Base-by-base conservation (phyloP, 495 filamentous ascomycete species). In the Clavariopsis aquatica region DNA sequence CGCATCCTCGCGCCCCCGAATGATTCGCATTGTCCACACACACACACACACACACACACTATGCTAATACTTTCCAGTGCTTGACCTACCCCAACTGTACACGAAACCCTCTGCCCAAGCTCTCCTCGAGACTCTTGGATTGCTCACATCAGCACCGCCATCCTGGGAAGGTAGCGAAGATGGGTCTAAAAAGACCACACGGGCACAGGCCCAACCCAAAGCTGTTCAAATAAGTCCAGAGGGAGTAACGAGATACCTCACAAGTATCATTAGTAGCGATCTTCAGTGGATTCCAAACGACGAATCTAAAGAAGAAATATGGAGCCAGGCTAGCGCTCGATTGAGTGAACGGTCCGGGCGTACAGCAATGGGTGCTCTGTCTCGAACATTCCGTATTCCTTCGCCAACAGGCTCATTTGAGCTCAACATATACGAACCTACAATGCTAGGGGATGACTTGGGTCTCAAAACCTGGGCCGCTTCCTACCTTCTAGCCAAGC, bases 391-490 rank as follows among this genome's bases (percentile, higher is more conserved):
- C 81, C 77, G 75, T 1, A 87, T 98, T 26, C 85, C 86, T 20
- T 66, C 67, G 6, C 64, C 59, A 2, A 58, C 62, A 5, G 59
- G 70, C 0, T 17, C 69, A 0, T 81, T 89, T 65, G 81, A 87
- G 38, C 75, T 95, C 53, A 78, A 80, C 17, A 84, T 98, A 19
- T 84, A 93, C 65, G 94, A 98, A 71, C 94, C 94, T 0, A 85
- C 92, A 1, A 76, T 96, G 54, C 96, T 90, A 0, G 84, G 87
- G 2, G 94, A 96, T 73, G 88, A 93, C 59, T 82, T 97, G 17
- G 94, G 94, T 12, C 82, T 92, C 70, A 97, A 97, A 72, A 97
- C 93, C 0, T 96, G 93, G 93, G 85, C 89, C 0, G 91, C 91
- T 0, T 91, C 91, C 0, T 94, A 90, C 72, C 82, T 95, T 2